Evolutionary conservation across 1,139 yeast genomes (phyloP), one percentile per base, ranked within the genome.

Genomic region (Candida tropicalis): DNA sequence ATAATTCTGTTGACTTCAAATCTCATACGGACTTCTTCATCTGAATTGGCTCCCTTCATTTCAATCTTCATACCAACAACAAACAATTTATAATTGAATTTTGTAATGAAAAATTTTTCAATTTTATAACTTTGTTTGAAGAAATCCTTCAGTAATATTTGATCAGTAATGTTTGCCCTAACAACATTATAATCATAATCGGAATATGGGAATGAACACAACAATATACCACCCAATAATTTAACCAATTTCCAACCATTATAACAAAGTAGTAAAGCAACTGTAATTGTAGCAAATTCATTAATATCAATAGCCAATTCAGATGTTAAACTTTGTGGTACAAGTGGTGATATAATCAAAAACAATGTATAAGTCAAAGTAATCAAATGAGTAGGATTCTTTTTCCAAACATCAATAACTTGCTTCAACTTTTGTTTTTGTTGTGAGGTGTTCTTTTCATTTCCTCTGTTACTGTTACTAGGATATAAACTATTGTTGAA

Each of bases 31-130:
- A 80, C 64, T 56, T 85, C 93, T 44, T 84, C 89, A 46, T 84
- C 88, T 44, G 77, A 77, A 5, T 85, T 78, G 1, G 83, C 86
- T n/a, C 91, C 91, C 37, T 67, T 63, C 85, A 85, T 81, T 24
- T 59, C 60, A 7, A 85, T 52, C 44, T 68, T 73, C 29, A 84
- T 52, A 2, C 88, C 77, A 2, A 82, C 77, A 13, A 85, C 74
- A 51, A 72, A 79, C 4, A 82, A 62, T 43, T 73, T 75, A 57
- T 81, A 78, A 57, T 82, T 84, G 44, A 84, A 81, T 52, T 83
- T 81, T 8, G 87, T 73, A 11, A 85, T 66, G 44, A 77, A 69
- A 12, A 85, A 58, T 43, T 76, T 70, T 4, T 76, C 72, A 13
- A 84, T 60, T 7, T 58, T 58, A 53, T 80, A 84, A 5, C 66